phyloP scores from a whole-genome alignment of 192 early-diverging fungal species.

The Podila epicladia region DNA sequence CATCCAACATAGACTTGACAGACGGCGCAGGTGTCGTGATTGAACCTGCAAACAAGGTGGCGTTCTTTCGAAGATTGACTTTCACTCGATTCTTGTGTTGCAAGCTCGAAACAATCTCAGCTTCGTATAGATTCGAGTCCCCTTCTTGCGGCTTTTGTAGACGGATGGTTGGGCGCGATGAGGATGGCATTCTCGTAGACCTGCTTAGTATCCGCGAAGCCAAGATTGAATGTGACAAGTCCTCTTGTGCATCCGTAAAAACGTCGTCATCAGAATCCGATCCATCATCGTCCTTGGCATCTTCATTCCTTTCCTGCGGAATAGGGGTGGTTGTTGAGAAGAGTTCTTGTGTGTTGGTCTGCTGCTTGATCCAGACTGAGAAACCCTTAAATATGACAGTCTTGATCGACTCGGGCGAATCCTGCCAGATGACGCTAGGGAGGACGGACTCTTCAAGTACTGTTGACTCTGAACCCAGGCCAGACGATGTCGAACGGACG shows the following conservation, averaged over 20 bases:
- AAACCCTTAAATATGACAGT: slow-evolving; percentile 58
- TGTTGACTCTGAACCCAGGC: slow-evolving; percentile 17
- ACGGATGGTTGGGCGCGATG: background rate
- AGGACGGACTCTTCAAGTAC: slow-evolving; percentile 31
- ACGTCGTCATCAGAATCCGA: slow-evolving; percentile 46
- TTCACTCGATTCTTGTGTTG: slow-evolving; percentile 57
- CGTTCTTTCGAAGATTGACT: slow-evolving; percentile 53
- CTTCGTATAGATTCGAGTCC: slow-evolving; percentile 35
- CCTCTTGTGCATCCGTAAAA: slow-evolving; percentile 44
- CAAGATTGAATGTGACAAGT: slow-evolving; percentile 31
- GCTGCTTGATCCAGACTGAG: slow-evolving; percentile 58
- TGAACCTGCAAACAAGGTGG: slow-evolving; percentile 15
- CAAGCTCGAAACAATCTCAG: slow-evolving; percentile 58
- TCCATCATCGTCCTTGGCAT: slow-evolving; percentile 1
- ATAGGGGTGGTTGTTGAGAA: background rate
- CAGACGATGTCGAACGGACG: slow-evolving; percentile 9
- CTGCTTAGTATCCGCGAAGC: slow-evolving; percentile 13
- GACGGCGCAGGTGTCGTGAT: slow-evolving; percentile 6
- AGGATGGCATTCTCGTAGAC: background rate
- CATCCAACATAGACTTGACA: slow-evolving; percentile 33
- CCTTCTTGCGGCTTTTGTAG: background rate
- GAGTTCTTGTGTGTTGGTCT: slow-evolving; percentile 3
- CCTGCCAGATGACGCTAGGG: slow-evolving; percentile 45
- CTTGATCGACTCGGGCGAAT: slow-evolving; percentile 60
- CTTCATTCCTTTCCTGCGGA: no score